These are phyloP conservation scores for Aspergillus sparsus DNA, from an alignment of 495 filamentous ascomycete genomes.

Conservation along the genomic window DNA sequence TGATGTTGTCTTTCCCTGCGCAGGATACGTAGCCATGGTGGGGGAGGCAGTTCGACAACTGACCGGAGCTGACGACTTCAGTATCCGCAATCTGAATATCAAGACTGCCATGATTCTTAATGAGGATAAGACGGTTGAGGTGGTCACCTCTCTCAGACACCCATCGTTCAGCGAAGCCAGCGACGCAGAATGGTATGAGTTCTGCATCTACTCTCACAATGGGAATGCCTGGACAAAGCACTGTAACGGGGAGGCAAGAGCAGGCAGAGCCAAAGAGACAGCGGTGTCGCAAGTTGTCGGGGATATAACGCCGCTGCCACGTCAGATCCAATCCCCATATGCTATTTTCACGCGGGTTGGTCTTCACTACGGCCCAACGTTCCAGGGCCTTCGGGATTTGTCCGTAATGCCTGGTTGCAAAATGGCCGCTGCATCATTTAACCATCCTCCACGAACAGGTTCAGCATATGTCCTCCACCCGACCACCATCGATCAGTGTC, in stretches of 20 bases:
- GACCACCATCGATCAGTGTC: neutral
- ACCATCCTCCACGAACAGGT: neutral
- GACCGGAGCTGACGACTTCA: neutral
- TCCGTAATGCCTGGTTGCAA: neutral
- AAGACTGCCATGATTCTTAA: constrained; percentile 20
- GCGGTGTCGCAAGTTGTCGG: neutral
- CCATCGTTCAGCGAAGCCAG: constrained; percentile 31
- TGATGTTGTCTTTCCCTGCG: constrained; percentile 52
- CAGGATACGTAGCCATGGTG: constrained; percentile 58
- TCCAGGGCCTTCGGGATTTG: neutral
- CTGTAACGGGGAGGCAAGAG: constrained; percentile 39
- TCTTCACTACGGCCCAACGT: neutral
- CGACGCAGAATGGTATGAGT: constrained; percentile 46
- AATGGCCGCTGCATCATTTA: neutral
- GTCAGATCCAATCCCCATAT: neutral
- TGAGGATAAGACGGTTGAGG: constrained; percentile 17
- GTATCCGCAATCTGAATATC: neutral
- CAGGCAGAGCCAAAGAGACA: neutral
- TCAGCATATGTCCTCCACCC: neutral
- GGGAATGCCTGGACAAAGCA: constrained; percentile 44
- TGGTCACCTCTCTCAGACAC: constrained; percentile 39
- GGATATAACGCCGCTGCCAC: neutral
- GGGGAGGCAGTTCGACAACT: constrained; percentile 52
- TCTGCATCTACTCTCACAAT: constrained; percentile 42
- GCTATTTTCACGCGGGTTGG: neutral